Evolutionary conservation across 495 filamentous ascomycete genomes (phyloP).

Genomic region (Penicillium manginii): DNA sequence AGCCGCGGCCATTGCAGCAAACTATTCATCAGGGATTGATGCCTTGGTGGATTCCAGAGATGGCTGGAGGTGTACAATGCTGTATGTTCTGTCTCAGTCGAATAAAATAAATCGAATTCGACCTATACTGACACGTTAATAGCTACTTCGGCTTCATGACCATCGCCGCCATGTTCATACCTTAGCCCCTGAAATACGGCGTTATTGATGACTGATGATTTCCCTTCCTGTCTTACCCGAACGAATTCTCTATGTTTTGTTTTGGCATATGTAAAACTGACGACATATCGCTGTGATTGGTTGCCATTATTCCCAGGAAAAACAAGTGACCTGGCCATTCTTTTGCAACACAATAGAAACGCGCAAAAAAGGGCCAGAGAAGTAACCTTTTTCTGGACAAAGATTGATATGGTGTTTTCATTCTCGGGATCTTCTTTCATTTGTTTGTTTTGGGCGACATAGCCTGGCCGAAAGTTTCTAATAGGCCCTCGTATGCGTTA

Average conservation of each 20-base stretch:
- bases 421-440: not conserved
- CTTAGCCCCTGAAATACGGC: constrained; percentile 15
- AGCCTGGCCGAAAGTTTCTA: not conserved
- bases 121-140: constrained; percentile 10
- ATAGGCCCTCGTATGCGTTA: constrained; percentile 1
- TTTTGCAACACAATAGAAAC: constrained; percentile 3
- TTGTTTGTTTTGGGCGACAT: not conserved
- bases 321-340: not conserved
- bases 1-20: constrained; percentile 41
- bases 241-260: not conserved
- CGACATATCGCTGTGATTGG: not conserved
- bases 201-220: constrained; percentile 18
- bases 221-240: constrained; percentile 9
- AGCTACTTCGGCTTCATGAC: constrained; percentile 52
- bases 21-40: constrained; percentile 41
- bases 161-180: constrained; percentile 45
- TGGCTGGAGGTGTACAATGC: constrained; percentile 45
- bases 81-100: constrained; percentile 37
- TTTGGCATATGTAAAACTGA: not conserved
- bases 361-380: no score
- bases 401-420: constrained; percentile 14
- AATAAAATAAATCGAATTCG: no score
- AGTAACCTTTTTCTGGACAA: no score
- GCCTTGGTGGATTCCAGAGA: constrained; percentile 42
- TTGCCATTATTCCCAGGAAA: not conserved